Evolutionary conservation across 768 basidiomycete genomes (phyloP), one percentile per base, ranked within the genome.

Genomic region (Pisolithus sp.): DNA sequence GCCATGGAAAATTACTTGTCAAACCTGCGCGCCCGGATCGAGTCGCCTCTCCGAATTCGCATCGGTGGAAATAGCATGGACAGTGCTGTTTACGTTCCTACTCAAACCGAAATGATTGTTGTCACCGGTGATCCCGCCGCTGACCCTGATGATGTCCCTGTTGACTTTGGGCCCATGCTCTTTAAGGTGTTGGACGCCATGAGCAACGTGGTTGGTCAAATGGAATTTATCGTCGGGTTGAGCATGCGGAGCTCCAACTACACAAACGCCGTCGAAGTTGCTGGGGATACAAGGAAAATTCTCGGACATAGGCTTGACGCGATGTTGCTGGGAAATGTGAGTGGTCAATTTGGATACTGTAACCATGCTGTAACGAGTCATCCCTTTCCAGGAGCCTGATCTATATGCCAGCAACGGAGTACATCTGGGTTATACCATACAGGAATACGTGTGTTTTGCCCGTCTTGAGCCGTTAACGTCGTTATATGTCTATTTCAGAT

Each of bases 11-110:
- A 71, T 46, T 72, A 69, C 55, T 52, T 73, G 31, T 55, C 60
- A 37, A 72, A 71, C 37, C 42, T 73, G 23, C 59, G 60, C 9
- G 61, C 58, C 2, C 57, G 68, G 3, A 60, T 65, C 51, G 61
- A 67, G 2, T 65, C 65, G 45, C 70, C 71, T 5, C 57, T 72
- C 8, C 61, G 71, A 9, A 66, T 73, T 37, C 61, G 71, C 10
- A 55, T 73, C 20, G 72, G 72, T 7, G 72, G 72, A 15, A 73
- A 73, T 50, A 63, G 62, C 7, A 72, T 73, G 69, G 71, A 73
- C 38, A 65, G 64, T 62, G 71, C 70, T 17, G 66, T 62, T 7
- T 72, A 71, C 48, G 56, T 65, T 5, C 59, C 63, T 1, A 47
- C 53, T 31, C 62, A 66, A 46, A 59, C 51, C 15, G 38, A 58